These are phyloP conservation scores for Lolium rigidum DNA, from an alignment of 176 grass and related monocot genomes.

Conservation along the genomic window DNA sequence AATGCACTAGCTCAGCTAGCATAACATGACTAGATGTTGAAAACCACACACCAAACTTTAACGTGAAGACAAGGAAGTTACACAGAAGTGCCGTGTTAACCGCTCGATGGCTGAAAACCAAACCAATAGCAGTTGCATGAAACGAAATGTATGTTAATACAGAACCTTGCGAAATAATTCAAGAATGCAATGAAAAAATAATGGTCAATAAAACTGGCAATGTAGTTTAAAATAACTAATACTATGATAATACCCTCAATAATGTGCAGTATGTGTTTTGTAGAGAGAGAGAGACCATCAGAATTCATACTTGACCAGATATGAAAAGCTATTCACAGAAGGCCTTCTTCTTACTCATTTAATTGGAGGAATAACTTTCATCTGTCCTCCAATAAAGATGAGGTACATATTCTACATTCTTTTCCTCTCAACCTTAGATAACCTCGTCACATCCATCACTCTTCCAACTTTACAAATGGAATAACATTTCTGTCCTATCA, in stretches of 20 bases:
- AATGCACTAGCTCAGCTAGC: conserved; percentile 95
- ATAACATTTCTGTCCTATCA: conserved; percentile 31
- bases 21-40: conserved; percentile 99
- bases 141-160: conserved; percentile 26
- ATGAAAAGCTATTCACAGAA: background rate
- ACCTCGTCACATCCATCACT: background rate
- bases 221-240: background rate
- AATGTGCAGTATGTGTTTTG: background rate
- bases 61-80: conserved; percentile 98
- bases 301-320: background rate
- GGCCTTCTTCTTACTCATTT: background rate
- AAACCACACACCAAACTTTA: conserved; percentile 96
- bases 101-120: conserved; percentile 78
- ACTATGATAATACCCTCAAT: background rate
- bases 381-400: background rate
- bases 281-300: background rate
- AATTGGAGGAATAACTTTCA: background rate
- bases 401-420: background rate
- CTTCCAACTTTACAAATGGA: background rate
- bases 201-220: conserved; percentile 2
- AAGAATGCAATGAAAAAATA: conserved; percentile 40
- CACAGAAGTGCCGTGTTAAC: conserved; percentile 93
- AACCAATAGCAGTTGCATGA: conserved; percentile 41
- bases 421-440: conserved; percentile 27
- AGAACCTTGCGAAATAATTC: conserved; percentile 13